phyloP scores from a whole-genome alignment of 805 yeast genomes.

The Myxozyma mucilagina region DNA sequence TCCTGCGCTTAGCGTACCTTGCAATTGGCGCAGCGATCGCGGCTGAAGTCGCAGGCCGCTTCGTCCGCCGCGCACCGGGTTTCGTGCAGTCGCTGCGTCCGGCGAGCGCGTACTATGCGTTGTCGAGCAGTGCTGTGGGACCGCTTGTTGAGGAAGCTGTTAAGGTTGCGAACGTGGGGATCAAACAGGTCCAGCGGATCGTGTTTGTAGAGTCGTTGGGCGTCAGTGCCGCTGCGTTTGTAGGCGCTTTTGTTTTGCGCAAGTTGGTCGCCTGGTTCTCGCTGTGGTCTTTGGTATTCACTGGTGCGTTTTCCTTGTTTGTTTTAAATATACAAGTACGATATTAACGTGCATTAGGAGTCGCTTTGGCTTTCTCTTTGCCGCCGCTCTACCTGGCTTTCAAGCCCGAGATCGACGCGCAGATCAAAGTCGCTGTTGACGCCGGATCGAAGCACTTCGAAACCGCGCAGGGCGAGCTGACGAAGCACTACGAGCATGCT shows the following conservation, averaged over 20 bases:
- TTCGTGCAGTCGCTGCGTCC: slow-evolving; percentile 20
- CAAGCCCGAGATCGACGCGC: slow-evolving; percentile 73
- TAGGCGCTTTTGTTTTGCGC: slow-evolving; percentile 19
- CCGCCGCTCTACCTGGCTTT: slow-evolving; percentile 74
- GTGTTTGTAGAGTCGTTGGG: slow-evolving; percentile 25
- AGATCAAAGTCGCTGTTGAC: slow-evolving; percentile 32
- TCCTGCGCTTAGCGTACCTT: too few species aligned
- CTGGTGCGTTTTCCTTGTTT: slow-evolving; percentile 10
- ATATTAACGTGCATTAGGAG: slow-evolving; percentile 44
- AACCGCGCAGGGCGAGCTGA: slow-evolving; percentile 13
- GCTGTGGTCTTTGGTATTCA: slow-evolving; percentile 17
- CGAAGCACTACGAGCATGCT: slow-evolving; percentile 10
- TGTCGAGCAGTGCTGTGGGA: slow-evolving; percentile 21
- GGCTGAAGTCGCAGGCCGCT: slow-evolving; percentile 27
- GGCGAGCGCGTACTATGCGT: slow-evolving; percentile 13
- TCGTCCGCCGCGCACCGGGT: slow-evolving; percentile 18
- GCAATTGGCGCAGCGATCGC: slow-evolving; percentile 13
- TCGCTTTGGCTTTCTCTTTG: slow-evolving; percentile 64
- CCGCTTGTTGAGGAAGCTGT: slow-evolving; percentile 21
- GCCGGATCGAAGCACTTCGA: slow-evolving; percentile 35
- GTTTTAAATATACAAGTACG: background rate
- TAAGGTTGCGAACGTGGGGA: slow-evolving; percentile 15
- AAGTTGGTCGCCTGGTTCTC: slow-evolving; percentile 18
- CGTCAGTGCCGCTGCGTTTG: slow-evolving; percentile 19
- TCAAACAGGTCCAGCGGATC: slow-evolving; percentile 26